These are phyloP conservation scores for Verruconis gallopava DNA, from an alignment of 2,329 filamentous ascomycete genomes.

Conservation along the genomic window DNA sequence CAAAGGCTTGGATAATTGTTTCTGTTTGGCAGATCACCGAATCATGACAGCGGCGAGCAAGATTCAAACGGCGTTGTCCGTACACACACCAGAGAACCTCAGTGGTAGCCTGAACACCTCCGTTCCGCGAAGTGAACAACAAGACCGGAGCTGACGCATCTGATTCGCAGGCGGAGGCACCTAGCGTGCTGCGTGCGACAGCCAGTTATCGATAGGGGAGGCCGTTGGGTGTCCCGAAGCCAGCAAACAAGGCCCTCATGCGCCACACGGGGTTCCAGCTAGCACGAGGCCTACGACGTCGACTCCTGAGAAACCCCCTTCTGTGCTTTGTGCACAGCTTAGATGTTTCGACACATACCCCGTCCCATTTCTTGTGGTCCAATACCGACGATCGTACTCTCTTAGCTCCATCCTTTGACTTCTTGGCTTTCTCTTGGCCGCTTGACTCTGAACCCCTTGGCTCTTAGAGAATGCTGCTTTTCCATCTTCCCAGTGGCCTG, in stretches of 20 bases:
- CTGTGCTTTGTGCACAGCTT: slow-evolving; percentile 1
- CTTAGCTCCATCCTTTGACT: neutral
- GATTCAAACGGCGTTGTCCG: neutral
- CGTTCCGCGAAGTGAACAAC: no score
- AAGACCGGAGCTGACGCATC: no score
- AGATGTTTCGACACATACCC: slow-evolving; percentile 8
- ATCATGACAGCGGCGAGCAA: neutral
- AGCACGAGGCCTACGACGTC: neutral
- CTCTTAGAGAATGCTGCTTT: neutral
- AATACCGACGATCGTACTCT: slow-evolving; percentile 4
- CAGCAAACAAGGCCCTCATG: neutral
- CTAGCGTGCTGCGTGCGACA: neutral
- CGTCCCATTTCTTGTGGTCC: slow-evolving; percentile 7
- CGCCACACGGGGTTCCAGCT: neutral
- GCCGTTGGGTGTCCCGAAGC: no score
- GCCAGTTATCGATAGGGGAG: neutral
- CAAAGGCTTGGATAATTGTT: neutral
- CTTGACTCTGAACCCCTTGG: neutral
- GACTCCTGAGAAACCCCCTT: slow-evolving; percentile 2
- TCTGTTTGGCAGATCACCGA: no score
- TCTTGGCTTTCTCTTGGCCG: neutral
- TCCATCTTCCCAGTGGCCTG: neutral
- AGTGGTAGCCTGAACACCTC: no score
- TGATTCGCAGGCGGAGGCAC: neutral
- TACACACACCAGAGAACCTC: no score